Evolutionary conservation across 257 asterid genomes (phyloP), one percentile per base, ranked within the genome.

Genomic region (Lantana camara): DNA sequence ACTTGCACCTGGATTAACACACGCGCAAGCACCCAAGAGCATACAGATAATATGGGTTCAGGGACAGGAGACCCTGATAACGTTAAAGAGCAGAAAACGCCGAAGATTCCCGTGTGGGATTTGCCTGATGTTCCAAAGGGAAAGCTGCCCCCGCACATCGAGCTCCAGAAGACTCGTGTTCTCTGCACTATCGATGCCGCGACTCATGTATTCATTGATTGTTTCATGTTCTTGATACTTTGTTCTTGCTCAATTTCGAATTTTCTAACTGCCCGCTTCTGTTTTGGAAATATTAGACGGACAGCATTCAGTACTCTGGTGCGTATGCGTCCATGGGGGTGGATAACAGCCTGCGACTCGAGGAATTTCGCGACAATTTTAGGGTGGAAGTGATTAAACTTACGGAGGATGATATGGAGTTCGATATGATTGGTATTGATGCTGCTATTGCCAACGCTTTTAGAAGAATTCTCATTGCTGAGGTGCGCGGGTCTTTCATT

Each of bases 391-490:
- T 88, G 16, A 64, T 70, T 53, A 74, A 48, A 21, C 89, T 86
- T 14, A 64, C 78, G 0, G 87, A 81, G 53, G 91, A 90, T 32
- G 95, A 84, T 21, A 75, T 94, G 69, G 95, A 88, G 56, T 86
- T 90, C 56, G 99, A 94, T 77, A 75, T 94, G 93, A 73, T 94
- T 69, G 99, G 99, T 22, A 81, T 88, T 58, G 97, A 94, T 79
- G 85, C 93, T 50, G 77, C 99, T 17, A 60, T 94, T 63, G 99
- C 93, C 21, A 94, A 94, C 56, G 96, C 99, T 47, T 94, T 86
- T 53, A 91, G 96, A 32, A 83, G 99, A 70, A 94, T 94, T 42
- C 97, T 94, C 59, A 84, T 94, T 52, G 75, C 99, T 19, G 99
- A 94, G 91, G 99, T 94, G 42, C 27, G 67, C 9, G 1, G 11